phyloP scores from a whole-genome alignment of 495 filamentous ascomycete species.

The Annulohypoxylon nitens region DNA sequence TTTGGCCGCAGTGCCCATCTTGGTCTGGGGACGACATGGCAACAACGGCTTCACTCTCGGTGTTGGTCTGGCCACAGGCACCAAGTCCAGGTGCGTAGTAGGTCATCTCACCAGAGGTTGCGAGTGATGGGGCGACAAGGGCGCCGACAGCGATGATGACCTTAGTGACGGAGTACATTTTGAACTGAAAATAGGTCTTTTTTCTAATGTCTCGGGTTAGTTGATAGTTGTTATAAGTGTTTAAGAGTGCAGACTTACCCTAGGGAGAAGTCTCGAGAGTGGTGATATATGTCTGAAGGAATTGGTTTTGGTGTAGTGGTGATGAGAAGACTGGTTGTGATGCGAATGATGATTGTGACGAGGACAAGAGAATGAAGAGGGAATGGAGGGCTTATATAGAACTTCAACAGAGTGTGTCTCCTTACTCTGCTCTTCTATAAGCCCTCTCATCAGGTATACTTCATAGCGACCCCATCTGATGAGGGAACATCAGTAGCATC shows the following conservation, averaged over 20 bases:
- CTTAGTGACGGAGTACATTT: slow-evolving; percentile 37
- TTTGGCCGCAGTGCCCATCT: slow-evolving; percentile 71
- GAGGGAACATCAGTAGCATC: background rate
- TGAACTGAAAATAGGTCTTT: slow-evolving; percentile 9
- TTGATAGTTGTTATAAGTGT: background rate
- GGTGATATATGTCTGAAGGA: background rate
- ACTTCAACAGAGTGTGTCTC: background rate
- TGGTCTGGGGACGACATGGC: slow-evolving; percentile 57
- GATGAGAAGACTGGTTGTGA: slow-evolving; percentile 1
- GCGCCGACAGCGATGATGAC: slow-evolving; percentile 28
- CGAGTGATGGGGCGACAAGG: slow-evolving; percentile 30
- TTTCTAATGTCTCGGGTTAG: background rate
- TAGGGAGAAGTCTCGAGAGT: background rate
- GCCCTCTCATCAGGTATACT: background rate
- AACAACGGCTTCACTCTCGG: slow-evolving; percentile 55
- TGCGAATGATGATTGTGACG: background rate
- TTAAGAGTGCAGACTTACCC: background rate
- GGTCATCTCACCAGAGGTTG: slow-evolving; percentile 60
- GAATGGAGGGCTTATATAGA: slow-evolving; percentile 14
- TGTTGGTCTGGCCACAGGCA: slow-evolving; percentile 58
- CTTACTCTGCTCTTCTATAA: background rate
- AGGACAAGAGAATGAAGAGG: background rate
- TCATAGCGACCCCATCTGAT: background rate
- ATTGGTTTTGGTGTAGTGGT: slow-evolving; percentile 9
- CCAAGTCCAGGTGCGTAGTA: slow-evolving; percentile 60